Base-by-base conservation (phyloP, 345 rosid species). In the Aethionema arabicum region DNA sequence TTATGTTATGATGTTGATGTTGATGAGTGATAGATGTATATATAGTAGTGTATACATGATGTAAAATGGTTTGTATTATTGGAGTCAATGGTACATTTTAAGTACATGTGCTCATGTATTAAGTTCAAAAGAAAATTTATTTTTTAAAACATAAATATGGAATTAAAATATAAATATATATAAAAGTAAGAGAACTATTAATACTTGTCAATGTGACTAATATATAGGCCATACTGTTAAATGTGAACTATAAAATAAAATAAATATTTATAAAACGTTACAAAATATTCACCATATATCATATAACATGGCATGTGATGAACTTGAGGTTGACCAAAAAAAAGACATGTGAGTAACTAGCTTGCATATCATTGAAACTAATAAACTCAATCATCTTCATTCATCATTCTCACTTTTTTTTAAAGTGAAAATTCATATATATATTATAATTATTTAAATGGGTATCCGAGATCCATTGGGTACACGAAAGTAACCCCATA, bases 321-420 rank as follows among this genome's bases (percentile, higher is more conserved):
- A 53, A 69, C 10, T 60, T 60, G 56, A 21, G 11, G 55, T 52
- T 68, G 73, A 68, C 73, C 14, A n/a, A 42, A 42, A 66, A 10
- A 44, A 44, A 44, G 55, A 60, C 72, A 46, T 62, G 72, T 60
- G 67, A 60, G 44, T 45, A 68, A 59, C 55, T 60, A 60, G 11
- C 66, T 36, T 49, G 1, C 49, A 36, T 55, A 61, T 60, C 14
- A 68, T 45, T 68, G 67, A 38, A 37, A 60, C 67, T 15, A 54
- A n/a, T n/a, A n/a, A n/a, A 45, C 15, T 9, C 58, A 67, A 67
- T 58, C 59, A 58, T 41, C 39, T 21, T 21, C 27, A 49, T 42
- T 56, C 45, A 16, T 21, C 40, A 59, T 31, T 59, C 63, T 43
- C 59, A 27, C 13, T 32, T n/a, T n/a, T n/a, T n/a, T n/a, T n/a